Base-by-base conservation (phyloP, 345 rosid species). In the Excoecaria agallocha region DNA sequence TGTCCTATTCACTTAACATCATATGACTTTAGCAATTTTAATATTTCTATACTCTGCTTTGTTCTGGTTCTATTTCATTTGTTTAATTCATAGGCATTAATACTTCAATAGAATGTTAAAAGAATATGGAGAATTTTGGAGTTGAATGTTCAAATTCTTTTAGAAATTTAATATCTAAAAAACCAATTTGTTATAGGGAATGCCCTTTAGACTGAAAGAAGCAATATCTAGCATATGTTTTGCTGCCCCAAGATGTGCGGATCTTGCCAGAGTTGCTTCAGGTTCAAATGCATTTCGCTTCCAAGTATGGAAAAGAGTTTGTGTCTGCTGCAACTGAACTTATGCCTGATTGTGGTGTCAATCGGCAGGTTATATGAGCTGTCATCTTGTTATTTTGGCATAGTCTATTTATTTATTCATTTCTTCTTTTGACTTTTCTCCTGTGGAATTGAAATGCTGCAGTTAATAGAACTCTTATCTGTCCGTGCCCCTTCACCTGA, bases 211-310 rank as follows among this genome's bases (percentile, higher is more conserved):
- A 95, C 84, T 95, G 73, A 95, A 95, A 86, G 98, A 95, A 81
- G 94, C 99, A 25, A 90, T 95, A 75, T 91, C 96, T 51, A 95
- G 96, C 56, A 74, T 95, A 63, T 93, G 98, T 85, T 95, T 95
- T 80, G 99, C 94, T 82, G 96, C 99, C 12, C 98, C 99, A 58
- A 88, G 98, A 88, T 95, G 99, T 83, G 94, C 97, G 6, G 99
- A 95, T 78, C 84, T 95, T 95, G 81, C 86, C 84, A 19, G 99
- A 95, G 86, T 77, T 95, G 87, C 89, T 83, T 78, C 99, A 95
- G 85, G 97, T 89, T 68, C 99, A 95, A 77, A 84, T 93, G 77
- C 86, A 86, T 13, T 95, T 95, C 84, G 87, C 85, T 41, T 65
- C 89, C 68, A 95, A 95, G 79, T 95, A 95, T 48, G 98, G 99